Base-by-base conservation (phyloP, 176 grass and related monocot species). In the Poa annua region DNA sequence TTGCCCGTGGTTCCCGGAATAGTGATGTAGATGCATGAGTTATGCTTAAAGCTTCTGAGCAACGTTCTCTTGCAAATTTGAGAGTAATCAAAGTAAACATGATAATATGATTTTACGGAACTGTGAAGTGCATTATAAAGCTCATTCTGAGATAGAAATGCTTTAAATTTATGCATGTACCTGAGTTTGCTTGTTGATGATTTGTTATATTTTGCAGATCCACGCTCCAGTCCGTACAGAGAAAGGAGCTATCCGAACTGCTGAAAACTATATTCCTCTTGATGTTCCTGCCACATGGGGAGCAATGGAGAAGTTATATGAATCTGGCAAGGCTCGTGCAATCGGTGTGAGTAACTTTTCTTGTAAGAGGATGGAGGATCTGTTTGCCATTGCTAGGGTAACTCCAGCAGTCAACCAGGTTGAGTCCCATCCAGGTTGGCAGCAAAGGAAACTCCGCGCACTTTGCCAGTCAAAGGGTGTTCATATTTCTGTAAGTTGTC, bases 311-410 rank as follows among this genome's bases (percentile, higher is more conserved):
- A 81, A 88, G 51, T 71, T 92, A 54, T 90, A 88, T 70, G 85
- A 92, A 65, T 82, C 87, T 42, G 90, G 93, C 26, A 95, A 95
- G 90, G 80, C 83, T 47, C 88, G 70, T 24, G 93, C 93, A 11
- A 88, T 95, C 20, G 93, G 93, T 29, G 93, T 95, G 36, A 90
- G 93, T 73, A 95, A 95, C 76, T 95, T 95, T 35, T 92, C 93
- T 26, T 92, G 85, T 3, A 95, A 95, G 56, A 95, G 92, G 81
- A 75, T 95, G 68, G 83, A 75, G 50, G 85, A 92, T 49, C 75
- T 95, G 66, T 80, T 95, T 66, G 61, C 76, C 60, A 68, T 88
- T 61, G 88, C 93, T 29, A 83, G 80, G 71, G 64, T 95, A 11
- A 80, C 88, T 78, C 90, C 93, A 8, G 88, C 90, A 63, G 90